phyloP scores from a whole-genome alignment of 1,284 basidiomycete genomes.

The Moesziomyces globuligerus region DNA sequence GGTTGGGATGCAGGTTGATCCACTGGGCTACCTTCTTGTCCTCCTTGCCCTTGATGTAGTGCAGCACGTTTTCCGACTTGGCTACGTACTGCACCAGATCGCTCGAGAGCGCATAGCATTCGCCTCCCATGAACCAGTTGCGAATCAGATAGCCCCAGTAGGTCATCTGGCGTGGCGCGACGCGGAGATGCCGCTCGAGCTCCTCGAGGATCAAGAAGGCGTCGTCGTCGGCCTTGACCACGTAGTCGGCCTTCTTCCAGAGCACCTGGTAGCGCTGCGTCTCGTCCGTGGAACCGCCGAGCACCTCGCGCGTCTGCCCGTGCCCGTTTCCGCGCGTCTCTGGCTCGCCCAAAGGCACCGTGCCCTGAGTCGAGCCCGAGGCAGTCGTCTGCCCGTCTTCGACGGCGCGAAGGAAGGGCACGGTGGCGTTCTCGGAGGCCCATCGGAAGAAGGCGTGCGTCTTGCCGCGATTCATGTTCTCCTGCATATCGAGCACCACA shows the following conservation, averaged over 20 bases:
- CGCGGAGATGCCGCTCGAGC: constrained; percentile 63
- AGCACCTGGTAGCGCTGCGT: constrained; percentile 51
- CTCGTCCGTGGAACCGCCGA: constrained; percentile 26
- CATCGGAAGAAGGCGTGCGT: constrained; percentile 83
- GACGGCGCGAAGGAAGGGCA: constrained; percentile 72
- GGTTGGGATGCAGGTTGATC: constrained; percentile 88
- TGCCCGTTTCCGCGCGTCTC: constrained; percentile 22
- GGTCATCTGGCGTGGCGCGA: constrained; percentile 59
- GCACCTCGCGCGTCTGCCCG: constrained; percentile 40
- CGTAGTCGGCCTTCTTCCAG: constrained; percentile 66
- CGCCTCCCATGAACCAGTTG: constrained; percentile 94
- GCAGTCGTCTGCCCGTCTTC: constrained; percentile 12
- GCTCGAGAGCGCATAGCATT: constrained; percentile 90
- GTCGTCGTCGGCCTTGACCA: constrained; percentile 67
- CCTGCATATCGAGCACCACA: constrained; percentile 81
- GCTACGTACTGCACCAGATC: constrained; percentile 90
- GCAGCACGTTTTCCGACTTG: constrained; percentile 76
- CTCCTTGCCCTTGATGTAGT: constrained; percentile 83
- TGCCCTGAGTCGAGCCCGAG: not conserved
- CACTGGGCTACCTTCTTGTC: constrained; percentile 93
- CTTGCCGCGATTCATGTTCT: constrained; percentile 94
- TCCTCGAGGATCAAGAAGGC: constrained; percentile 63
- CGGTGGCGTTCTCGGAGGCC: constrained; percentile 90
- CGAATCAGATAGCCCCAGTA: constrained; percentile 79
- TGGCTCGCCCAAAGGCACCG: constrained; percentile 2